These are phyloP conservation scores for Populus hybrid DNA, from an alignment of 441 rosid genomes.

Conservation along the genomic window DNA sequence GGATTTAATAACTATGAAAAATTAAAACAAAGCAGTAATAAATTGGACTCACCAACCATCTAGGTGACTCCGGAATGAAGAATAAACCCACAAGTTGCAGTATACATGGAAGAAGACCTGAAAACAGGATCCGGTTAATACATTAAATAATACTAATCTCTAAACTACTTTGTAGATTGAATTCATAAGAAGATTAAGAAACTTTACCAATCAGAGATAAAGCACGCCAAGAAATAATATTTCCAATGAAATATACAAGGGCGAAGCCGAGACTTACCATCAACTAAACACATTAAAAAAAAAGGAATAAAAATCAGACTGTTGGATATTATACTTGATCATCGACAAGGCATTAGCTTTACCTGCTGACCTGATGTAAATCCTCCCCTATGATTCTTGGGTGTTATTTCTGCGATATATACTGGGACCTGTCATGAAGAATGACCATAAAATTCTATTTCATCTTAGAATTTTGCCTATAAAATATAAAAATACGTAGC, in stretches of 20 bases:
- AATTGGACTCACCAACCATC: conserved; percentile 52
- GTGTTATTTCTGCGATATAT: conserved; percentile 19
- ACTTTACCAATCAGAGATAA: conserved; percentile 4
- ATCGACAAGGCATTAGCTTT: neutral
- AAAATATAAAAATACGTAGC: too few relatives aligned
- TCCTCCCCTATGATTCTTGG: conserved; percentile 13
- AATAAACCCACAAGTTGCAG: conserved; percentile 44
- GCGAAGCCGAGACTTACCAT: conserved; percentile 6
- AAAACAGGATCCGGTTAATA: neutral
- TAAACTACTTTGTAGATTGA: neutral
- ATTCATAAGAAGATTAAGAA: neutral
- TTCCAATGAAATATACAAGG: neutral
- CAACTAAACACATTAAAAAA: neutral
- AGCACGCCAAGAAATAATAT: conserved; percentile 12
- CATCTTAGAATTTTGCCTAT: neutral
- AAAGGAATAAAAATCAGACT: neutral
- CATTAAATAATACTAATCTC: neutral
- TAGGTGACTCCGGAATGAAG: conserved; percentile 66
- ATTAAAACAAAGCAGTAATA: neutral
- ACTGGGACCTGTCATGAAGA: conserved; percentile 6
- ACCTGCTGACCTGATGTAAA: conserved; percentile 10
- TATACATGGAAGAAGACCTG: conserved; percentile 42
- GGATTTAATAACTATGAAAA: neutral
- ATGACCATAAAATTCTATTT: too few relatives aligned
- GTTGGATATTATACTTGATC: neutral